phyloP scores from a whole-genome alignment of 768 basidiomycete species.

The Boletellus sp. region DNA sequence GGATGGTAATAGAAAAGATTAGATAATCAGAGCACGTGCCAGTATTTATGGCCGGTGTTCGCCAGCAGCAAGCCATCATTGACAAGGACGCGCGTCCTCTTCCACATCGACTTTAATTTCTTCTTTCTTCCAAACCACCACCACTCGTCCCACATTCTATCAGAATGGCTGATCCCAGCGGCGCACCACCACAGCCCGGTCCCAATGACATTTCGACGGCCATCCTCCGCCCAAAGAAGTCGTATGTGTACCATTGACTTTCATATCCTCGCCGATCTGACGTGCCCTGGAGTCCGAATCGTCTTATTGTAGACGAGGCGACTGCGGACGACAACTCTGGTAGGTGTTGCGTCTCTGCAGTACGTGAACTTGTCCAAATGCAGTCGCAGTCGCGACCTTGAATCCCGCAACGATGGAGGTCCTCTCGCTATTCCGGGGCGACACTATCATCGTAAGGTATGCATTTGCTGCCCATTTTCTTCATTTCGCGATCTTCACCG shows the following conservation, averaged over 20 bases:
- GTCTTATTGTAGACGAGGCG: conserved; percentile 95
- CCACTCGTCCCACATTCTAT: conserved; percentile 5
- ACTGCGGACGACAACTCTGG: conserved; percentile 95
- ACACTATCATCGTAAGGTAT: conserved; percentile 91
- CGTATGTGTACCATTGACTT: conserved; percentile 53
- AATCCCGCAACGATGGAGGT: conserved; percentile 97
- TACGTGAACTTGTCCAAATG: conserved; percentile 14
- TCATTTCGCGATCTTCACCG: neutral
- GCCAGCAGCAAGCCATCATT: neutral
- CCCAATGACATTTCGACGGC: conserved; percentile 91
- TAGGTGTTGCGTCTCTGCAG: conserved; percentile 31
- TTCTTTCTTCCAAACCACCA: conserved; percentile 13
- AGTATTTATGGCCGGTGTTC: neutral
- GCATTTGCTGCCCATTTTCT: conserved; percentile 12
- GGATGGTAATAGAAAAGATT: conserved; percentile 8
- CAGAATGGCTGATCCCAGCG: conserved; percentile 77
- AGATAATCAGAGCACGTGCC: conserved; percentile 9
- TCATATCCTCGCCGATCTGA: conserved; percentile 12
- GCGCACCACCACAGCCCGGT: conserved; percentile 77
- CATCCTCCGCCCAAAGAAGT: conserved; percentile 96
- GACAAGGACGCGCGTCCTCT: conserved; percentile 32
- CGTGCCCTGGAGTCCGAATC: conserved; percentile 73
- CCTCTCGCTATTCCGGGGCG: conserved; percentile 91
- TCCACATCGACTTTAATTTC: neutral
- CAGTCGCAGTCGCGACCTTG: conserved; percentile 74